These are phyloP conservation scores for Rhodofomes roseus DNA, from an alignment of 1,284 basidiomycete genomes.

Conservation along the genomic window DNA sequence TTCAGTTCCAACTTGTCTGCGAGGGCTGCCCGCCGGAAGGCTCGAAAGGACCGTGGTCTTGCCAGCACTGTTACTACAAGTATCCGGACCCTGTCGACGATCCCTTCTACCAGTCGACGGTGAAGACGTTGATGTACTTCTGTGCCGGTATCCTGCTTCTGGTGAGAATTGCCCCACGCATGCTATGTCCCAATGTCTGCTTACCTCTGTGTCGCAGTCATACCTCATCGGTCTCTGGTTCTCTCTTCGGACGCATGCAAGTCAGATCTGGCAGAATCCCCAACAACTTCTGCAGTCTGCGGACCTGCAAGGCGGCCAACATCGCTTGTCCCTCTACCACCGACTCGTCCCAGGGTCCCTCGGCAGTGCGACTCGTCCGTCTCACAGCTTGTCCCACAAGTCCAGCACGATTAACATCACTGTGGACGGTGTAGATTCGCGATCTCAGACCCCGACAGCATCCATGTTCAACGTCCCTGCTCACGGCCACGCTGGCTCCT, in stretches of 20 bases:
- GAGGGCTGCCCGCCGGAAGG: slow-evolving; percentile 74
- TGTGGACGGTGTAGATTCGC: slow-evolving; percentile 32
- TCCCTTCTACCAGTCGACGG: slow-evolving; percentile 95
- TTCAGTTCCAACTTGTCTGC: slow-evolving; percentile 90
- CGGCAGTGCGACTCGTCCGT: slow-evolving; percentile 8
- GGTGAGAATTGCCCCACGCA: slow-evolving; percentile 47
- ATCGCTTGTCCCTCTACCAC: slow-evolving; percentile 75
- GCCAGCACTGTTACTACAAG: slow-evolving; percentile 92
- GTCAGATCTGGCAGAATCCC: slow-evolving; percentile 99
- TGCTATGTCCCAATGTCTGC: not conserved
- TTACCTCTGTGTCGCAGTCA: slow-evolving; percentile 51
- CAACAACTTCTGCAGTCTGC: slow-evolving; percentile 75
- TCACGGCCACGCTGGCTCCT: slow-evolving; percentile 7
- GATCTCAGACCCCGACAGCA: slow-evolving; percentile 34
- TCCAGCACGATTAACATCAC: slow-evolving; percentile 36
- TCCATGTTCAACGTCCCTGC: not conserved
- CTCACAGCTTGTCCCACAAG: slow-evolving; percentile 37
- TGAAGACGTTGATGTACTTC: slow-evolving; percentile 92
- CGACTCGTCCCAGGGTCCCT: slow-evolving; percentile 45
- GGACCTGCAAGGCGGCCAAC: slow-evolving; percentile 51
- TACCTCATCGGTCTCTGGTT: slow-evolving; percentile 99
- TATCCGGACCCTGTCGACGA: slow-evolving; percentile 92
- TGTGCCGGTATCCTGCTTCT: slow-evolving; percentile 89
- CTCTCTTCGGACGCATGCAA: slow-evolving; percentile 95
- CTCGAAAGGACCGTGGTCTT: slow-evolving; percentile 69